Conservation (phyloP, 305 asterid species). For the Withania somnifera region DNA sequence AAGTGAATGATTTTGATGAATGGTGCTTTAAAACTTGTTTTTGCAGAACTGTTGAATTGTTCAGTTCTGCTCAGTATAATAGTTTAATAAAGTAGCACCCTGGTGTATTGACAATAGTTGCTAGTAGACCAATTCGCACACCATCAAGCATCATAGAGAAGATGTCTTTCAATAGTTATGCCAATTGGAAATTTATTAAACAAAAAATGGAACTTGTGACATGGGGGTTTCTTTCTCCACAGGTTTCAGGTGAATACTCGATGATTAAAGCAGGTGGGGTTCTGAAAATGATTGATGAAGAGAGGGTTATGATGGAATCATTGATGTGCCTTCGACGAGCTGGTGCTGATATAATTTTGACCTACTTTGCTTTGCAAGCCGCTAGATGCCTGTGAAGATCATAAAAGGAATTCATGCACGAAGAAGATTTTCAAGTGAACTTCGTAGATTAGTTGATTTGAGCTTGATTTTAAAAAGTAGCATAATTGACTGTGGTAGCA, state of each 20-base stretch:
- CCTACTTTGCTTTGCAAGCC: constrained; percentile 86
- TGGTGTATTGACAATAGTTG: not conserved
- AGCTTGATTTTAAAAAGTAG: not conserved
- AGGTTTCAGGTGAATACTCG: constrained; percentile 97
- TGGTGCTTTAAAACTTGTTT: not conserved
- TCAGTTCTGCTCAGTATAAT: not conserved
- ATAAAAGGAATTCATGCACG: not conserved
- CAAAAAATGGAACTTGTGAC: not conserved
- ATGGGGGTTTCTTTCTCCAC: not conserved
- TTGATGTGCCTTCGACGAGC: constrained; percentile 87
- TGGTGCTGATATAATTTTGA: constrained; percentile 83
- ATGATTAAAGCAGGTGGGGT: constrained; percentile 95
- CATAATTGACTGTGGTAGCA: not conserved
- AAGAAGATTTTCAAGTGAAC: not conserved
- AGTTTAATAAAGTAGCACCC: not conserved
- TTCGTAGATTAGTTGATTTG: not conserved
- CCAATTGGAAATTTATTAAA: not conserved
- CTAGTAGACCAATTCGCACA: not conserved
- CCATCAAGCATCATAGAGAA: not conserved
- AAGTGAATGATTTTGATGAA: not conserved
- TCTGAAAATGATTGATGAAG: constrained; percentile 91
- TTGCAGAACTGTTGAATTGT: not conserved
- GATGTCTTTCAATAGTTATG: not conserved
- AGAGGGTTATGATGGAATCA: constrained; percentile 87
- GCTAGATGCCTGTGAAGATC: constrained; percentile 44